Percentiles rank a stretch among this genome's conserved stretches.
phyloP scores from a whole-genome alignment of 1,284 basidiomycete genomes.

The Boletus hoseneyae region DNA sequence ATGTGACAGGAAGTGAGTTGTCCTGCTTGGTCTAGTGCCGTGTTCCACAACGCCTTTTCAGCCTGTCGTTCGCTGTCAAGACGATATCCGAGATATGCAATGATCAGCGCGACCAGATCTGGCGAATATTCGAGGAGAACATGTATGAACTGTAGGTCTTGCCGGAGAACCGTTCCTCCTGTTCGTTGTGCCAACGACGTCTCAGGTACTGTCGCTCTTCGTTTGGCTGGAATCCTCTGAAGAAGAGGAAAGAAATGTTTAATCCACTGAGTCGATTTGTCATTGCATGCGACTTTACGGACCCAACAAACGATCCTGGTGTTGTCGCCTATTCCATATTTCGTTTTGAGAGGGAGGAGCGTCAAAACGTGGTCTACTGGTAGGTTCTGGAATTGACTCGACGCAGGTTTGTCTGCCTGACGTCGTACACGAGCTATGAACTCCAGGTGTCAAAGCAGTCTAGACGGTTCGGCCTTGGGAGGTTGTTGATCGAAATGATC shows the following conservation, averaged over 20 bases:
- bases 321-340: conserved; percentile 62
- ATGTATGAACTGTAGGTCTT: conserved; percentile 45
- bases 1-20: conserved; percentile 19
- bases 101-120: conserved; percentile 43
- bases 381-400: conserved; percentile 27
- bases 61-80: conserved; percentile 35
- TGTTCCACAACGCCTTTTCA: conserved; percentile 17
- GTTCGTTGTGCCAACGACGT: background rate
- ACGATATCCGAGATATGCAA: conserved; percentile 39
- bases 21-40: background rate
- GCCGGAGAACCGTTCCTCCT: background rate
- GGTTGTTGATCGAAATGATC: conserved; percentile 47
- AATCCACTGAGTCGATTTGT: conserved; percentile 57
- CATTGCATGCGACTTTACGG: conserved; percentile 34
- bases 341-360: conserved; percentile 66
- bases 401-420: background rate
- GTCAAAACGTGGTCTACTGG: conserved; percentile 65
- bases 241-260: conserved; percentile 61
- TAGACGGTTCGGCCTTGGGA: conserved; percentile 57
- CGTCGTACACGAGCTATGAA: conserved; percentile 56
- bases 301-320: background rate
- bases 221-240: conserved; percentile 60
- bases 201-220: conserved; percentile 54
- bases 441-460: conserved; percentile 50
- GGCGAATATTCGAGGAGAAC: conserved; percentile 53